These are phyloP conservation scores for Pleurotus djamor DNA, from an alignment of 768 basidiomycete genomes.

Conservation along the genomic window DNA sequence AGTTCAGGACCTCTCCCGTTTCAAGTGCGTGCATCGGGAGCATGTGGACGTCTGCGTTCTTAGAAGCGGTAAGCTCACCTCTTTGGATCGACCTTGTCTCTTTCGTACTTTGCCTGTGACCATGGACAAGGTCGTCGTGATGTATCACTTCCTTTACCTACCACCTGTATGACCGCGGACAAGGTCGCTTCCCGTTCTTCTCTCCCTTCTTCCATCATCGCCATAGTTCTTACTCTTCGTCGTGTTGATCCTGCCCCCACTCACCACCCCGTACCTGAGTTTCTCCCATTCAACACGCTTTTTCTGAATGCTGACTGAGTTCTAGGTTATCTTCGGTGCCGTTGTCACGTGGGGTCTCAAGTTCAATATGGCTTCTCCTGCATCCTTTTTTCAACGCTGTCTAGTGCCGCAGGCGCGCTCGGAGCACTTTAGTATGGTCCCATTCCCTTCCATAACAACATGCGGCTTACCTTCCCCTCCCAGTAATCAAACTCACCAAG, in stretches of 20 bases:
- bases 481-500: constrained; percentile 60
- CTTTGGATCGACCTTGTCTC: background rate
- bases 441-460: background rate
- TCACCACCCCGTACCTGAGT: background rate
- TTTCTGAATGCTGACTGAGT: background rate
- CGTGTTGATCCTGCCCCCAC: background rate
- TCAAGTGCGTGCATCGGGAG: constrained; percentile 56
- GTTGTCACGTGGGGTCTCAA: constrained; percentile 74
- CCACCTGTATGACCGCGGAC: too few relatives aligned
- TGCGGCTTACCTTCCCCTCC: background rate
- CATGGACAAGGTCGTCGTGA: too few relatives aligned
- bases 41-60: constrained; percentile 62
- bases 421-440: constrained; percentile 58
- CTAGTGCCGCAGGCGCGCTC: constrained; percentile 54
- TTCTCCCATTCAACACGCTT: background rate
- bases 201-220: background rate
- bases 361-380: constrained; percentile 62
- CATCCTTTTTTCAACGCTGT: constrained; percentile 65
- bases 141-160: too few relatives aligned
- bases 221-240: background rate
- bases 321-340: constrained; percentile 74
- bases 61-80: constrained; percentile 39
- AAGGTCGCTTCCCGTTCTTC: background rate
- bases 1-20: constrained; percentile 43
- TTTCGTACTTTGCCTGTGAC: background rate